Evolutionary conservation across 176 grass and related monocot species (phyloP), one percentile per base, ranked within the genome.

Genomic region (Melocanna baccifera): DNA sequence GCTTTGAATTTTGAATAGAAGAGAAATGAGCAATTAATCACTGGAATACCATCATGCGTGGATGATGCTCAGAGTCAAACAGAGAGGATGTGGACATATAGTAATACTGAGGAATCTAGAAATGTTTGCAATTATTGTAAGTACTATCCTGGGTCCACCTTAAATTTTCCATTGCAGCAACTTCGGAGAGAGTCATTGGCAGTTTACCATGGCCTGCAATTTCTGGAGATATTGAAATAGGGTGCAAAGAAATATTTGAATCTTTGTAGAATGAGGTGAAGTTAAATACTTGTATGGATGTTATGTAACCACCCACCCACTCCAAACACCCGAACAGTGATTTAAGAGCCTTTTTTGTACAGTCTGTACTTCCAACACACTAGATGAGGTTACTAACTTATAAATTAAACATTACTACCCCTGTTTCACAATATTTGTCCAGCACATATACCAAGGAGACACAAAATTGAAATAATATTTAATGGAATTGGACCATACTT

Each of bases 1-100:
- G 39, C 28, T 74, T 43, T 75, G 23, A 66, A 73, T 15, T 67
- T 55, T 75, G 13, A 73, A 79, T 37, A 18, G 23, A 58, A 89
- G 12, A 65, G 6, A 23, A 66, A 40, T 1, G 15, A 39, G n/a
- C 15, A 36, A 61, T 50, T 34, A 55, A 55, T 88, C 23, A 20
- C 14, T 8, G 34, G 58, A 32, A 52, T 79, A 66, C 9, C 25
- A 56, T 84, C 10, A 47, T 42, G 9, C 58, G 43, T 37, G 52
- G 20, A 22, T 83, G 16, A 83, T 50, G 23, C 11, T 52, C 63
- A 58, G 3, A 71, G 45, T 67, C 25, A 70, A 70, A 45, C 4
- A 62, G 11, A 20, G 16, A 32, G 9, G 34, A n/a, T 56, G 4
- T 69, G 51, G 23, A 18, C 57, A 32, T 47, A 43, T 78, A 26